Percentiles rank a stretch among this genome's conserved stretches.
Conservation (phyloP, 768 basidiomycete genomes). For the Epithele typhae region DNA sequence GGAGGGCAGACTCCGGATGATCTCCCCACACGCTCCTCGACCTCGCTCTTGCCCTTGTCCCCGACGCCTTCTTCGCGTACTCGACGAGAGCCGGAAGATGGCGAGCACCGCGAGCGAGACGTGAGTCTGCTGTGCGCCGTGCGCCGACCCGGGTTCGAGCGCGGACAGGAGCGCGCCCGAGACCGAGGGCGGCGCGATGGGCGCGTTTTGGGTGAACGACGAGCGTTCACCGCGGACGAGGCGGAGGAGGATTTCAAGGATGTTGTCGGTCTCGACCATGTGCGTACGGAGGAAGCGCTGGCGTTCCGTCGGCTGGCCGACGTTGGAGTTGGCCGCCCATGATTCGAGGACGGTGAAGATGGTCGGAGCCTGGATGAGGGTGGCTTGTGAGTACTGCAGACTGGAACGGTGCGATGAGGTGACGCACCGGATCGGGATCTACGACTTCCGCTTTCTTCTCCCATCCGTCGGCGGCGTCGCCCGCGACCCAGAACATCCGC, state of each 20-base stretch:
- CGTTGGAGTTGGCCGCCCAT: slow-evolving; percentile 84
- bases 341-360: slow-evolving; percentile 86
- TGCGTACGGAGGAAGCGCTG: slow-evolving; percentile 88
- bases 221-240: slow-evolving; percentile 89
- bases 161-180: slow-evolving; percentile 71
- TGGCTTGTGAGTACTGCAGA: not conserved
- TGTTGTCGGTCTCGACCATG: slow-evolving; percentile 80
- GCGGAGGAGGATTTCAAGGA: slow-evolving; percentile 89
- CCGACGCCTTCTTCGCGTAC: slow-evolving; percentile 75
- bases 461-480: slow-evolving; percentile 87
- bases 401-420: not conserved
- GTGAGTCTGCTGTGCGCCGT: slow-evolving; percentile 88
- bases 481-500: slow-evolving; percentile 81
- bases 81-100: slow-evolving; percentile 79
- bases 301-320: slow-evolving; percentile 70
- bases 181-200: slow-evolving; percentile 58
- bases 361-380: slow-evolving; percentile 69
- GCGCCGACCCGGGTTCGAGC: slow-evolving; percentile 69
- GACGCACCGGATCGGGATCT: slow-evolving; percentile 90
- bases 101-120: slow-evolving; percentile 91
- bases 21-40: too few species aligned
- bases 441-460: slow-evolving; percentile 87
- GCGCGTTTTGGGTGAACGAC: slow-evolving; percentile 59
- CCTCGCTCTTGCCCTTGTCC: slow-evolving; percentile 69
- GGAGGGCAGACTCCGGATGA: slow-evolving; percentile 84